A percentile compares a stretch with the other conserved stretches of the same genome.
Conservation (phyloP, 2,329 filamentous ascomycete genomes). For the Aspergillus quadricinctus region DNA sequence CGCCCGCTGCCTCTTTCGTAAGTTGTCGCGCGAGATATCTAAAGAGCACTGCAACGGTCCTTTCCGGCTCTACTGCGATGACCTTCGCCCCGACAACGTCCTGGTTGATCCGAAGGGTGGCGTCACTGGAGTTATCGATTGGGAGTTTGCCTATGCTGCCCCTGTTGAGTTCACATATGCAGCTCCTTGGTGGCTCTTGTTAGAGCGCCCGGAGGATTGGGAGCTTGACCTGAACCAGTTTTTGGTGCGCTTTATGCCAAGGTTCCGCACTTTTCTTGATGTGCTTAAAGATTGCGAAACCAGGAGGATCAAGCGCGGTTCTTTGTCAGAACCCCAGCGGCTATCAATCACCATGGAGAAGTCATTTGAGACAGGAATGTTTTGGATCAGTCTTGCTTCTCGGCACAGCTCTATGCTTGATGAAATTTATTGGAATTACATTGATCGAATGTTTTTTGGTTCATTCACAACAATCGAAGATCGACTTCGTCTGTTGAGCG, state of each 20-base stretch:
- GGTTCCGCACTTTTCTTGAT: slow-evolving; percentile 22
- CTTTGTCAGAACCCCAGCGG: slow-evolving; percentile 14
- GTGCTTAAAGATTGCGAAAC: slow-evolving; percentile 21
- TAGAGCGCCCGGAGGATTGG: slow-evolving; percentile 26
- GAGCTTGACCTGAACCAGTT: slow-evolving; percentile 22
- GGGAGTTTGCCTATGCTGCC: slow-evolving; percentile 26
- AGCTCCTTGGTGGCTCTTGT: slow-evolving; percentile 25
- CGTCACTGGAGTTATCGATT: slow-evolving; percentile 23
- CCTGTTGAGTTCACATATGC: slow-evolving; percentile 19
- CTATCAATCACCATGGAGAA: slow-evolving; percentile 21
- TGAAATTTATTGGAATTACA: neutral
- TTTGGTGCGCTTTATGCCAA: slow-evolving; percentile 18
- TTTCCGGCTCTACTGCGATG: slow-evolving; percentile 29
- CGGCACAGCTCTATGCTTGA: slow-evolving; percentile 25
- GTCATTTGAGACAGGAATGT: slow-evolving; percentile 22
- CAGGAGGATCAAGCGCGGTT: slow-evolving; percentile 13
- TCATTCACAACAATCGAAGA: no score
- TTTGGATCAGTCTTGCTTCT: slow-evolving; percentile 26
- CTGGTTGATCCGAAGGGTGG: slow-evolving; percentile 16
- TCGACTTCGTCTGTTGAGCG: no score
- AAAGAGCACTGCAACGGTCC: slow-evolving; percentile 17
- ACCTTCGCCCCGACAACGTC: slow-evolving; percentile 25
- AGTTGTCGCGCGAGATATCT: slow-evolving; percentile 16
- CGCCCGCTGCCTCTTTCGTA: slow-evolving; percentile 20
- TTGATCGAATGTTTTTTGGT: no score